Conservation (phyloP, 352 stramenopile genomes). For the Phytophthora lateralis region DNA sequence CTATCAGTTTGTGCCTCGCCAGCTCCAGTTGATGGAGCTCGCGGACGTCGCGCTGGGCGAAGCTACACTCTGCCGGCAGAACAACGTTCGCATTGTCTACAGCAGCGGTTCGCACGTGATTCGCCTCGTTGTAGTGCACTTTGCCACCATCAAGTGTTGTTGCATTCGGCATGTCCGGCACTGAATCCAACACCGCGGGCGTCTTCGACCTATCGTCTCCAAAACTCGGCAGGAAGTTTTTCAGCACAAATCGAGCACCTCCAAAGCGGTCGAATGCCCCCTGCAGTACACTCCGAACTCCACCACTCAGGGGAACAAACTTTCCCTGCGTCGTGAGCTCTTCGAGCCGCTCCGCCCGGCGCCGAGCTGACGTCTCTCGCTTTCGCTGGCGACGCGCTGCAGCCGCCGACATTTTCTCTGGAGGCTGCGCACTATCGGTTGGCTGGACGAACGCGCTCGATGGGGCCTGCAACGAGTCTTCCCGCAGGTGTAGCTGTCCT, state of each 20-base stretch:
- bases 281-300: conserved; percentile 23
- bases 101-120: conserved; percentile 19
- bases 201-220: background rate
- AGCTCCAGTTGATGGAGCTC: conserved; percentile 28
- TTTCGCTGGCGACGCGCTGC: conserved; percentile 47
- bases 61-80: conserved; percentile 32
- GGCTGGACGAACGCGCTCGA: conserved; percentile 26
- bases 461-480: conserved; percentile 42
- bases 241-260: conserved; percentile 30
- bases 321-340: conserved; percentile 50
- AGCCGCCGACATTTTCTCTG: conserved; percentile 3
- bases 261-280: conserved; percentile 26
- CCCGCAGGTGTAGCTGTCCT: conserved; percentile 29
- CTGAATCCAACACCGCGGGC: background rate
- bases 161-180: conserved; percentile 7
- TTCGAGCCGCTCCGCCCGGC: conserved; percentile 35
- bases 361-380: conserved; percentile 32
- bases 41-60: conserved; percentile 35
- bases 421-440: conserved; percentile 2
- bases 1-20: conserved; percentile 38
- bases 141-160: conserved; percentile 15
- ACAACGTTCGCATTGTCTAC: conserved; percentile 16
- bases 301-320: conserved; percentile 50
- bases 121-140: conserved; percentile 25
- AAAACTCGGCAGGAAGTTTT: conserved; percentile 21